Evolutionary conservation across 805 yeast species (phyloP).

Genomic region (Candida ulmi): DNA sequence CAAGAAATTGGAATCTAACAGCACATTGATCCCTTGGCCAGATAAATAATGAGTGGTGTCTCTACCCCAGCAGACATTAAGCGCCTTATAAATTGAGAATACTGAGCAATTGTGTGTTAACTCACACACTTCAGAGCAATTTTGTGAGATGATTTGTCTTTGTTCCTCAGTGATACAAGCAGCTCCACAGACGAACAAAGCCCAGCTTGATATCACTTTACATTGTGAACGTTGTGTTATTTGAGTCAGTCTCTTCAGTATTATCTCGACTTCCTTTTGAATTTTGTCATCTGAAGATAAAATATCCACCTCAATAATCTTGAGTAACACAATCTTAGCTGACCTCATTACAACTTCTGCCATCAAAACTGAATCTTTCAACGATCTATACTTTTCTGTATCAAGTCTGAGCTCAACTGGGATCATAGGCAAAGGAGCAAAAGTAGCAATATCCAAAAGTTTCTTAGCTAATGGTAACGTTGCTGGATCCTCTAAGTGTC

Average conservation of each 20-base stretch:
- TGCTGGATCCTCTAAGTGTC: constrained; percentile 8
- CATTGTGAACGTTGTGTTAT: constrained; percentile 6
- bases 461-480: constrained; percentile 7
- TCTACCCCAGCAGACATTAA: constrained; percentile 16
- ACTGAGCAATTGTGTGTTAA: constrained; percentile 11
- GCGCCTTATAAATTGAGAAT: constrained; percentile 10
- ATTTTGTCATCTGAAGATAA: constrained; percentile 4
- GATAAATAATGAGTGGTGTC: constrained; percentile 1
- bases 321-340: constrained; percentile 13
- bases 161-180: constrained; percentile 7
- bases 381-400: constrained; percentile 5
- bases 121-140: constrained; percentile 9
- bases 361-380: constrained; percentile 15
- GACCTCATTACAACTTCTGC: constrained; percentile 17
- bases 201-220: constrained; percentile 11
- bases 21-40: constrained; percentile 12
- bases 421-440: constrained; percentile 13
- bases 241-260: constrained; percentile 4
- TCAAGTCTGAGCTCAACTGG: constrained; percentile 13
- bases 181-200: constrained; percentile 15
- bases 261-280: constrained; percentile 8
- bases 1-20: constrained; percentile 7
- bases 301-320: constrained; percentile 8
- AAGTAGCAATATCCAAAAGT: constrained; percentile 14
- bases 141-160: constrained; percentile 6